Evolutionary conservation across 148 eudicot genomes (phyloP).

Genomic region (Rhododendron vialii): DNA sequence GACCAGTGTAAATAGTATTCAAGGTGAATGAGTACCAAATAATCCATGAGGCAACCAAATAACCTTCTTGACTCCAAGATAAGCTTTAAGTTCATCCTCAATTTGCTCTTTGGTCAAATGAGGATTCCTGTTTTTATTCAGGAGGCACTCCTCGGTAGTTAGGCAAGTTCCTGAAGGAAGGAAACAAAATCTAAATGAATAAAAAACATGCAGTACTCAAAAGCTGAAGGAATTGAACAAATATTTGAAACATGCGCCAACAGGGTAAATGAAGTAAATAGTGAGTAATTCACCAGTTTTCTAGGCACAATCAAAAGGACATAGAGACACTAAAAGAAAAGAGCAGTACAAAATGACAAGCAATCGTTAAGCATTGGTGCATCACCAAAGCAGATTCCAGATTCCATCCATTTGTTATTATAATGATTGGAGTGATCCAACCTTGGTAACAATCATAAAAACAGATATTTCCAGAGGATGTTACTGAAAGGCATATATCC

Average conservation of each 20-base stretch:
- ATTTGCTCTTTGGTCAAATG: constrained; percentile 69
- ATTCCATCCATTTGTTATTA: neutral
- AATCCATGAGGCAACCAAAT: constrained; percentile 94
- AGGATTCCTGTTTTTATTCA: constrained; percentile 90
- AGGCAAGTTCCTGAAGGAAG: constrained; percentile 76
- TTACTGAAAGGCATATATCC: neutral
- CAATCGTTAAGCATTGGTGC: neutral
- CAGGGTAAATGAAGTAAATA: neutral
- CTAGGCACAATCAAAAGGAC: neutral
- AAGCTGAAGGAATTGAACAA: neutral
- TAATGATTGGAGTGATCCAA: neutral
- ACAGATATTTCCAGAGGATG: neutral
- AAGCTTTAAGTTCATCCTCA: constrained; percentile 80
- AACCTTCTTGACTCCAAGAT: constrained; percentile 79
- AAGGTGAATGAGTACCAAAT: constrained; percentile 45
- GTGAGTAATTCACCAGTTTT: neutral
- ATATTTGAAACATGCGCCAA: neutral
- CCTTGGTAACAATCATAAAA: neutral
- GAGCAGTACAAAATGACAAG: neutral
- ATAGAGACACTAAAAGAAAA: too few relatives aligned
- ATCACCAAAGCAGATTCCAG: neutral
- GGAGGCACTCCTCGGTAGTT: constrained; percentile 94
- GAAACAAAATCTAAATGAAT: constrained; percentile 1
- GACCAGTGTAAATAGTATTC: neutral
- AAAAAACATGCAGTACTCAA: neutral